These are phyloP conservation scores for Yarrowia divulgata DNA, from an alignment of 805 yeast species.

Conservation along the genomic window DNA sequence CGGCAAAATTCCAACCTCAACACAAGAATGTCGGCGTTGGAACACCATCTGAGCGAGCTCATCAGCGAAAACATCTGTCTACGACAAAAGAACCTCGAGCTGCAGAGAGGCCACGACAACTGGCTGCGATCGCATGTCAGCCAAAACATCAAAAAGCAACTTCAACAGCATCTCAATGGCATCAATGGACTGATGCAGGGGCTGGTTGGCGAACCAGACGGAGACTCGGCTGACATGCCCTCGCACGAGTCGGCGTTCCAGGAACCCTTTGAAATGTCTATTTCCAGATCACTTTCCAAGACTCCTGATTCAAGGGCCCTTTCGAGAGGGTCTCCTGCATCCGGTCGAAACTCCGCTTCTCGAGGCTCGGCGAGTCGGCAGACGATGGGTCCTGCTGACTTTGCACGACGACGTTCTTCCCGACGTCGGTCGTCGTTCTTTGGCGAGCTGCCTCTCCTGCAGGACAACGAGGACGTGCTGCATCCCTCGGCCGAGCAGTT, in stretches of 20 bases:
- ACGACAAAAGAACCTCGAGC: slow-evolving; percentile 44
- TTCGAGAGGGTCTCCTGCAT: slow-evolving; percentile 10
- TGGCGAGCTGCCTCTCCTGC: slow-evolving; percentile 5
- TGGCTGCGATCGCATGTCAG: slow-evolving; percentile 27
- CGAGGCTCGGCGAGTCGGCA: slow-evolving; percentile 10
- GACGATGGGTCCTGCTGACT: slow-evolving; percentile 21
- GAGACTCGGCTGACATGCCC: neutral
- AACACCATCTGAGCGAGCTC: slow-evolving; percentile 52
- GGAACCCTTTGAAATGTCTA: slow-evolving; percentile 9
- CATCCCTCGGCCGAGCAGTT: slow-evolving; percentile 40
- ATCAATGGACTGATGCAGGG: slow-evolving; percentile 21
- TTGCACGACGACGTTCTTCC: slow-evolving; percentile 6
- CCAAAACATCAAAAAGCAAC: slow-evolving; percentile 11
- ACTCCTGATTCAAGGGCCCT: slow-evolving; percentile 13
- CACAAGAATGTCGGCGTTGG: slow-evolving; percentile 55
- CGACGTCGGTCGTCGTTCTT: slow-evolving; percentile 31
- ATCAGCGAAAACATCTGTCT: slow-evolving; percentile 52
- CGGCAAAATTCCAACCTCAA: slow-evolving; percentile 56
- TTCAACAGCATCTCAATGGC: slow-evolving; percentile 10
- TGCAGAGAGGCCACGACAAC: slow-evolving; percentile 27
- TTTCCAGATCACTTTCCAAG: slow-evolving; percentile 20
- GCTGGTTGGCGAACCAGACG: neutral
- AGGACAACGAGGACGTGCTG: slow-evolving; percentile 26
- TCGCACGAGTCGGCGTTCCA: slow-evolving; percentile 5
- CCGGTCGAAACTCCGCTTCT: slow-evolving; percentile 9